Evolutionary conservation across 2,329 filamentous ascomycete genomes (phyloP).

Genomic region (Aureobasidium sp.): DNA sequence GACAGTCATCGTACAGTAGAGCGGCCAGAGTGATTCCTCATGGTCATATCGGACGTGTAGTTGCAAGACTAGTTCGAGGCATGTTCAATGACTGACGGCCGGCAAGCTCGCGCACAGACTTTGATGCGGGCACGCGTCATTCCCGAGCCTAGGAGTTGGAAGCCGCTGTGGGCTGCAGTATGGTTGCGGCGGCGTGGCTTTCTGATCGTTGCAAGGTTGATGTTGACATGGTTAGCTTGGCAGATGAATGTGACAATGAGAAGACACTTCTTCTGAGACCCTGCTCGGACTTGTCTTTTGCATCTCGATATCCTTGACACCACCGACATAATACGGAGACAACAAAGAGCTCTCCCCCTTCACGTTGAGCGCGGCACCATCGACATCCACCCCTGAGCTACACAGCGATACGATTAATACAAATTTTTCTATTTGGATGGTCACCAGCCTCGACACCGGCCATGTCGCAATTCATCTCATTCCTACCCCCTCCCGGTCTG

Average conservation of each 20-base stretch:
- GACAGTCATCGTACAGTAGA: no score
- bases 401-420: not conserved
- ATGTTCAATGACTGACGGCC: not conserved
- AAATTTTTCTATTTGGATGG: not conserved
- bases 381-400: not conserved
- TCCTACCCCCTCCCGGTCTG: constrained; percentile 29
- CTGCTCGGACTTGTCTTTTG: not conserved
- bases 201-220: constrained; percentile 3
- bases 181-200: constrained; percentile 3
- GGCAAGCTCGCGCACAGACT: not conserved
- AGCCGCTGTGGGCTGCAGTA: not conserved
- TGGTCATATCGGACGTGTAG: not conserved
- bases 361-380: not conserved
- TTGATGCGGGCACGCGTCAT: not conserved
- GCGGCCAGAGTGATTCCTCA: not conserved
- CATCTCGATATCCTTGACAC: not conserved
- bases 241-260: not conserved
- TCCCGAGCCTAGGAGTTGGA: not conserved
- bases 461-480: constrained; percentile 32
- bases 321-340: not conserved
- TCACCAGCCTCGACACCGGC: not conserved
- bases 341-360: not conserved
- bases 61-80: not conserved
- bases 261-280: not conserved
- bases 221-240: constrained; percentile 10